phyloP scores from a whole-genome alignment of 108 stramenopile species.

The Conticribra guillardii region DNA sequence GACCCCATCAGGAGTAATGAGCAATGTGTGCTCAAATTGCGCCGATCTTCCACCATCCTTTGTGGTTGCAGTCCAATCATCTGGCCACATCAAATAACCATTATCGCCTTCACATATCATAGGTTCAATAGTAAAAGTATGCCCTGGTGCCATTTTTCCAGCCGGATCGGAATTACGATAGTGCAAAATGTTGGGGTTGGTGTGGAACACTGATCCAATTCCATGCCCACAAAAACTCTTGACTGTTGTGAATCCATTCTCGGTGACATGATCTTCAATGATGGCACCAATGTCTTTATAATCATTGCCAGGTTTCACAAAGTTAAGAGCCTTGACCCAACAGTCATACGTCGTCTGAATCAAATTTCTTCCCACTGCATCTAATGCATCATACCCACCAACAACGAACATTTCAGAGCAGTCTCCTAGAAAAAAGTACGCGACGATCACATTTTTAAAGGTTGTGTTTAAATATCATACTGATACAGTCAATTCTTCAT shows the following conservation, averaged over 20 bases:
- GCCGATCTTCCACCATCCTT: conserved; percentile 84
- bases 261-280: conserved; percentile 84
- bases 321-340: conserved; percentile 78
- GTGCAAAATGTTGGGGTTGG: conserved; percentile 95
- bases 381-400: conserved; percentile 72
- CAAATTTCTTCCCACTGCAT: conserved; percentile 58
- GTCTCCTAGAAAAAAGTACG: no score
- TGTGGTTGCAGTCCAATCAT: conserved; percentile 98
- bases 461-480: no score
- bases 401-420: conserved; percentile 98
- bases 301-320: conserved; percentile 80
- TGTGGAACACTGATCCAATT: conserved; percentile 94
- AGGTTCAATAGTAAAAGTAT: conserved; percentile 99
- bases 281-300: conserved; percentile 95
- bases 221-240: conserved; percentile 96
- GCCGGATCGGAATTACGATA: conserved; percentile 90
- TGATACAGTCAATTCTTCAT: no score
- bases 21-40: conserved; percentile 94
- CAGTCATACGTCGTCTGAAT: conserved; percentile 92
- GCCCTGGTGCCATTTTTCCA: conserved; percentile 91
- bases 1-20: conserved; percentile 89
- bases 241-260: conserved; percentile 79
- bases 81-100: conserved; percentile 86
- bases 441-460: no score
- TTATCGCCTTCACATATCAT: conserved; percentile 95